phyloP scores from a whole-genome alignment of 225 moss, liverwort and hornwort species.

The Physcomitrium patens region DNA sequence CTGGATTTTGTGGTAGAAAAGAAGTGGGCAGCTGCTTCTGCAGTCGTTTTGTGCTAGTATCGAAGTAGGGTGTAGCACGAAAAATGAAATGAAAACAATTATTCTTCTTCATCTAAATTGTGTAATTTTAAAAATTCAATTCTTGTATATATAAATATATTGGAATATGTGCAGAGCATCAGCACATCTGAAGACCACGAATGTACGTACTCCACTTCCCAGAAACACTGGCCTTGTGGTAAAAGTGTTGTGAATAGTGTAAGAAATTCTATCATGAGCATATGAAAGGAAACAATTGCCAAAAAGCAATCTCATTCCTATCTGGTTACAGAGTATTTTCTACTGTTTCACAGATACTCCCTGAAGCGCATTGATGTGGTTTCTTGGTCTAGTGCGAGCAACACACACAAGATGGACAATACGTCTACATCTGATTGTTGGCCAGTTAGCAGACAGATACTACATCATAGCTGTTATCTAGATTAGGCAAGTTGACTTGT shows the following conservation, averaged over 20 bases:
- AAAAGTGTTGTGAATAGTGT: too few relatives aligned
- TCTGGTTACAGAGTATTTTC: too few relatives aligned
- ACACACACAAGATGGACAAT: not conserved
- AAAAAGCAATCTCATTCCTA: too few relatives aligned
- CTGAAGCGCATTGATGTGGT: not conserved
- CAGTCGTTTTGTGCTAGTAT: slow-evolving; percentile 21
- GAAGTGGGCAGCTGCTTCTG: not conserved
- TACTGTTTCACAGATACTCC: too few relatives aligned
- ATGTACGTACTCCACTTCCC: too few relatives aligned
- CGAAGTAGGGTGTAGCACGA: slow-evolving; percentile 10
- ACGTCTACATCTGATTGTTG: not conserved
- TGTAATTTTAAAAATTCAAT: too few relatives aligned
- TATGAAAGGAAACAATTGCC: too few relatives aligned
- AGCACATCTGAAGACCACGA: too few relatives aligned
- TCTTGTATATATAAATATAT: too few relatives aligned
- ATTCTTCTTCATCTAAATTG: not conserved
- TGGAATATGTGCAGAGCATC: not conserved
- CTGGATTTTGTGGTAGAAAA: slow-evolving; percentile 25
- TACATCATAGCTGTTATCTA: not conserved
- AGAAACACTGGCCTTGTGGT: too few relatives aligned
- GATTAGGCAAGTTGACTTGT: not conserved
- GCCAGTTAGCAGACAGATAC: not conserved
- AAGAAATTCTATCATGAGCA: too few relatives aligned
- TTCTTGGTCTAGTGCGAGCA: not conserved
- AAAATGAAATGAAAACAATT: slow-evolving; percentile 25